Conservation (phyloP, 2,329 filamentous ascomycete species). For the Incumbomyces lentus region DNA sequence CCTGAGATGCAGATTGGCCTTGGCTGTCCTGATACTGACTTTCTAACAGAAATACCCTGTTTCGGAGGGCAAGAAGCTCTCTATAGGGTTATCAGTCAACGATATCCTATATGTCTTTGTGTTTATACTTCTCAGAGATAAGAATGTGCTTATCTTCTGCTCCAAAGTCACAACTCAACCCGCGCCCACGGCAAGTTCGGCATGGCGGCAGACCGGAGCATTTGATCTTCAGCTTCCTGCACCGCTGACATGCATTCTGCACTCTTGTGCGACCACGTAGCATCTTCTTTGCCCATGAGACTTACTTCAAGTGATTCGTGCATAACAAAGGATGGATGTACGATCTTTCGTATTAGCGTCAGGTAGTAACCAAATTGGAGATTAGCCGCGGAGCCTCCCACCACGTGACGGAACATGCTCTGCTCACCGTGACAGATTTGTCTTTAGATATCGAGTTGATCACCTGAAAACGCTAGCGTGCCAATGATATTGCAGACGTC, state of each 20-base stretch:
- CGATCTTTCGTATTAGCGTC: no score
- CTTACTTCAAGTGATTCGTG: no score
- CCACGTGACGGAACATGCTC: no score
- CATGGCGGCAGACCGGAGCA: background rate
- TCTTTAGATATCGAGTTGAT: no score
- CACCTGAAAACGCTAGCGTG: no score
- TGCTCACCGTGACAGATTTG: no score
- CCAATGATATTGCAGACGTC: no score
- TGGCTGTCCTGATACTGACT: background rate
- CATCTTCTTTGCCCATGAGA: constrained; percentile 8
- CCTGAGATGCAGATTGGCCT: no score
- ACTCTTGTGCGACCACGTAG: background rate
- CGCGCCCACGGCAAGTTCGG: background rate
- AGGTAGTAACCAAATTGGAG: no score
- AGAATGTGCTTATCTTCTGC: background rate
- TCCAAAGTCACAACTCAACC: background rate
- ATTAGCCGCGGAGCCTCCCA: no score
- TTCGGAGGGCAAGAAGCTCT: background rate
- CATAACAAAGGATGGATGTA: no score
- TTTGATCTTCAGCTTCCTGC: background rate
- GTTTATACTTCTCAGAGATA: background rate
- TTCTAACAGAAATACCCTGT: background rate
- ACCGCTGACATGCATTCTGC: background rate
- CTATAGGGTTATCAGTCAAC: background rate
- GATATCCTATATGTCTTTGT: background rate